Base-by-base conservation (phyloP, 805 yeast genomes). In the Starmerella bombi region DNA sequence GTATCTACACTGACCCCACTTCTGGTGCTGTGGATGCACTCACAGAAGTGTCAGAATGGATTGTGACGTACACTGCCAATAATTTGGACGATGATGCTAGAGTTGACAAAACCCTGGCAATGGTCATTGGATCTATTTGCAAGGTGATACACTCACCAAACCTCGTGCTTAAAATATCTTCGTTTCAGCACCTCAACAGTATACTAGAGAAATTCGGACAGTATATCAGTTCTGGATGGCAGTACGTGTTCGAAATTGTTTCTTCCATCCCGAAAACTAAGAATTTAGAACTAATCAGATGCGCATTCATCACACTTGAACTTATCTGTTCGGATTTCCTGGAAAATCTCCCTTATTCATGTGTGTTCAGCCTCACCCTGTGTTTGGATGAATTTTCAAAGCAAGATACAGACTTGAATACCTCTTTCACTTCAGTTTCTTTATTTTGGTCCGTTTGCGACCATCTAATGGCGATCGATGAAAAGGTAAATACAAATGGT, bases 391-490 rank as follows among this genome's bases (percentile, higher is more conserved):
- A 74, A 46, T 88, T 83, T 59, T 77, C 83, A 25, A 60, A 68
- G 2, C 97, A 91, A 53, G 61, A 59, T 1, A 66, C 64, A 46
- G 94, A 88, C 49, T 59, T 88, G 49, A 88, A 88, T 57, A 81
- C 84, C 17, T 82, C 96, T 0, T 85, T 88, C 56, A 82, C 93
- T 36, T 77, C 95, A 0, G 80, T 85, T 7, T 82, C 94, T 50
- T 80, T 85, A 50, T 86, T 85, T 54, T 88, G 97, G 97, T 59
- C 80, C 14, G 74, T 91, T 3, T 81, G 95, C 50, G 97, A 91
- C 52, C 75, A 76, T 43, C 59, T 77, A 3, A 48, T 58, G 28
- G 47, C 45, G 5, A 8, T 5, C 15, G 22, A 9, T 53, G 58
- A 0, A 51, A 50, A 16, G 50, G 43, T 2, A 55, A 52, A 12